Percentiles rank a stretch among this genome's conserved stretches.
Evolutionary conservation across 2,329 filamentous ascomycete genomes (phyloP).

Genomic region (Hypoxylon sp.): DNA sequence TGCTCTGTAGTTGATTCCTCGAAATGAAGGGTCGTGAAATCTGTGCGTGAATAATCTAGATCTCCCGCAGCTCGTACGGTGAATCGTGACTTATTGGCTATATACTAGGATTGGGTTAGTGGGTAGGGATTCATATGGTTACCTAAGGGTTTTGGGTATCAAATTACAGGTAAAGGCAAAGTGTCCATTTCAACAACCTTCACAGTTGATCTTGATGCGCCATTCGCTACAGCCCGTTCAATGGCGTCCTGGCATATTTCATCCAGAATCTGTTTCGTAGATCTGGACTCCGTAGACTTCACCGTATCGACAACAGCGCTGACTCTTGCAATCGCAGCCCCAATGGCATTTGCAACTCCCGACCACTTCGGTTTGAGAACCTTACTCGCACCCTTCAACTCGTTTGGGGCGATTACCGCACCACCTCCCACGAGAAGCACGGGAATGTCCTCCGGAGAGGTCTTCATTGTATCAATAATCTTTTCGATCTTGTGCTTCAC

Average conservation of each 20-base stretch:
- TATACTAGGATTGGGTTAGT: slow-evolving; percentile 56
- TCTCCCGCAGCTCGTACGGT: slow-evolving; percentile 73
- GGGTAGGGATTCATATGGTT: background rate
- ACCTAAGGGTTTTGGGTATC: background rate
- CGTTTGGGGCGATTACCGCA: slow-evolving; percentile 69
- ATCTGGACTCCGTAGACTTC: slow-evolving; percentile 62
- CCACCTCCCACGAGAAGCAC: slow-evolving; percentile 76
- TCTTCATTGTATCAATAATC: slow-evolving; percentile 73
- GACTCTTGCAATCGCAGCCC: slow-evolving; percentile 73
- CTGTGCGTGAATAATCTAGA: slow-evolving; percentile 62
- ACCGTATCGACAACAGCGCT: slow-evolving; percentile 68
- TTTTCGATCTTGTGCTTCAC: slow-evolving; percentile 52
- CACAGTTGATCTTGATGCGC: slow-evolving; percentile 61
- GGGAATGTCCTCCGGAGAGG: slow-evolving; percentile 69
- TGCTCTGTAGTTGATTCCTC: slow-evolving; percentile 33
- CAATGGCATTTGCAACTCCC: slow-evolving; percentile 75
- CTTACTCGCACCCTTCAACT: slow-evolving; percentile 68
- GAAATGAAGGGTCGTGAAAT: slow-evolving; percentile 40
- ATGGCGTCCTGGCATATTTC: slow-evolving; percentile 60
- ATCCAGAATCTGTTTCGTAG: slow-evolving; percentile 57
- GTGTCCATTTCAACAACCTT: slow-evolving; percentile 67
- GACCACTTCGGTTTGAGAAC: slow-evolving; percentile 71
- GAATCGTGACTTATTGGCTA: slow-evolving; percentile 68
- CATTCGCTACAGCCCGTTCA: slow-evolving; percentile 61
- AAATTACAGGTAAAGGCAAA: slow-evolving; percentile 65